A percentile compares a stretch with the other conserved stretches of the same genome.
These are phyloP conservation scores for Paramecium sonneborni DNA, from an alignment of 73 alveolate species.

Conservation along the genomic window DNA sequence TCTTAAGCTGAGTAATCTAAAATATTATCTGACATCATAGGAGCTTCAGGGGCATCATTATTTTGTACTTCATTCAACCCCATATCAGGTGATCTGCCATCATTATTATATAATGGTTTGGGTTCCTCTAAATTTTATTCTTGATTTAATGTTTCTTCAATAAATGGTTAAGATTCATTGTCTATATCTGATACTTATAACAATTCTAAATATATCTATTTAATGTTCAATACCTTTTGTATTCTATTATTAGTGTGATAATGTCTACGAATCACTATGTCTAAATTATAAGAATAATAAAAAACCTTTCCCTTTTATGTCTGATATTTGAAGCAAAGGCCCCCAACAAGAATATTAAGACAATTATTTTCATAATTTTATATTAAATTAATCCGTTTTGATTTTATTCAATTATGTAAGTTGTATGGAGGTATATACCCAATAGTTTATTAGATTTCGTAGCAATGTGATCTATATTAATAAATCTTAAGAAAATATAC, in stretches of 20 bases:
- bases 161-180: background rate
- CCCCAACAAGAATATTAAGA: slow-evolving; percentile 15
- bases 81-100: slow-evolving; percentile 47
- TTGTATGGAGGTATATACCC: slow-evolving; percentile 23
- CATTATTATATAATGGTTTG: background rate
- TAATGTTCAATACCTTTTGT: background rate
- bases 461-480: slow-evolving; percentile 7
- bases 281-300: background rate
- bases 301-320: background rate
- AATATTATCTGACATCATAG: slow-evolving; percentile 17
- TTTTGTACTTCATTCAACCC: background rate
- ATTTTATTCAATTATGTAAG: background rate
- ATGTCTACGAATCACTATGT: background rate
- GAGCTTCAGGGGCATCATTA: background rate
- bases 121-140: slow-evolving; percentile 3
- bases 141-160: background rate
- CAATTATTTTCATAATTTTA: slow-evolving; percentile 5
- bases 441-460: slow-evolving; percentile 3
- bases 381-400: slow-evolving; percentile 44
- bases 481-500: background rate
- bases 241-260: background rate
- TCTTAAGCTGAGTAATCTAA: background rate
- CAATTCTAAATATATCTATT: background rate
- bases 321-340: slow-evolving; percentile 29
- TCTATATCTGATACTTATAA: background rate